Conservation (phyloP, 805 yeast genomes). For the Candida saitoana region DNA sequence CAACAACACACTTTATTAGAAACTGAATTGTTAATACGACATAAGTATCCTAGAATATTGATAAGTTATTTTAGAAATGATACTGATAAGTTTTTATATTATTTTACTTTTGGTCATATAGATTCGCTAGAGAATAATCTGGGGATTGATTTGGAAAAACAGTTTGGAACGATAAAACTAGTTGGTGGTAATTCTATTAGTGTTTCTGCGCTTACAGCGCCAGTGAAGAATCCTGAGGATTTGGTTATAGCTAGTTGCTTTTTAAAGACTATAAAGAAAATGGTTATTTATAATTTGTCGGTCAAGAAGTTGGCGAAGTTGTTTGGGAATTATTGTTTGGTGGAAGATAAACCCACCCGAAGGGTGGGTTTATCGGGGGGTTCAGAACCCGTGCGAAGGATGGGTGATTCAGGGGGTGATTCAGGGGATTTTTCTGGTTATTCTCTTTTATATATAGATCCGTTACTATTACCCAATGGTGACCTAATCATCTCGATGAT, state of each 20-base stretch:
- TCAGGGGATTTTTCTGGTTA: slow-evolving; percentile 4
- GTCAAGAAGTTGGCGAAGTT: slow-evolving; percentile 19
- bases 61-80: slow-evolving; percentile 29
- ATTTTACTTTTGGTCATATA: slow-evolving; percentile 29
- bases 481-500: slow-evolving; percentile 33
- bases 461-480: slow-evolving; percentile 34
- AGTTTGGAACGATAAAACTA: slow-evolving; percentile 22
- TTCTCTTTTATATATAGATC: slow-evolving; percentile 30
- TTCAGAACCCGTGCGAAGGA: too few relatives aligned
- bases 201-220: slow-evolving; percentile 26
- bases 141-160: slow-evolving; percentile 13
- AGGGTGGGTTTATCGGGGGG: too few relatives aligned
- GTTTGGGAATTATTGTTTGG: slow-evolving; percentile 37
- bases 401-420: not conserved
- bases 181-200: slow-evolving; percentile 19
- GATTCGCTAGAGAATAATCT: slow-evolving; percentile 8
- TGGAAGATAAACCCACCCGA: slow-evolving; percentile 6
- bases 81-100: slow-evolving; percentile 31
- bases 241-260: slow-evolving; percentile 34
- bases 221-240: slow-evolving; percentile 18
- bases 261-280: slow-evolving; percentile 38
- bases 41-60: slow-evolving; percentile 33
- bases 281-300: slow-evolving; percentile 31
- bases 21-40: slow-evolving; percentile 34
- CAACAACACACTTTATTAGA: slow-evolving; percentile 39